Evolutionary conservation across 139 green algal species (phyloP).

Genomic region (Astrephomene gubernaculifera): DNA sequence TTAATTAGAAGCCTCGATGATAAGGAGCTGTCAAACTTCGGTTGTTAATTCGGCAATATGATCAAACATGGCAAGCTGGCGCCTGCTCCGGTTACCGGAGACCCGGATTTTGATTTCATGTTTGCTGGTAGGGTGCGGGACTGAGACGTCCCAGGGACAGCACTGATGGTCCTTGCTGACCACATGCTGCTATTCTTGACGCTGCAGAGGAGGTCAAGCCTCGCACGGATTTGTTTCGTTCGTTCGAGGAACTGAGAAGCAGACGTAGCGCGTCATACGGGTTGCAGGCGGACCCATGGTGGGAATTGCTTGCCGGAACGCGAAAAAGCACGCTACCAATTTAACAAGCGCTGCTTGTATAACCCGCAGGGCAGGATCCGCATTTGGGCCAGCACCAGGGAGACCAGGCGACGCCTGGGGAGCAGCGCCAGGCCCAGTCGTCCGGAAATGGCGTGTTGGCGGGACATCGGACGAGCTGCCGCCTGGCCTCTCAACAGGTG

Average conservation of each 20-base stretch:
- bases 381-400: too few species aligned
- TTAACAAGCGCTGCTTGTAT: too few species aligned
- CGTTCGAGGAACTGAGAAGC: constrained; percentile 8
- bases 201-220: not conserved
- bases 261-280: not conserved
- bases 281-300: not conserved
- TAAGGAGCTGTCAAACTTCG: not conserved
- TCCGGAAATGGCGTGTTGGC: constrained; percentile 18
- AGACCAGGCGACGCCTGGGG: too few species aligned
- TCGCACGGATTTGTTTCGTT: not conserved
- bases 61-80: constrained; percentile 15
- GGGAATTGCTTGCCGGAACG: too few species aligned
- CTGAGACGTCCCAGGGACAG: not conserved
- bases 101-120: constrained; percentile 27
- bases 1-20: too few species aligned
- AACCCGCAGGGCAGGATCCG: too few species aligned
- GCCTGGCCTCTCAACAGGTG: not conserved
- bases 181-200: not conserved
- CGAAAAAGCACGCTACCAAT: too few species aligned
- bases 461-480: not conserved
- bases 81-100: constrained; percentile 8
- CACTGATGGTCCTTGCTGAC: not conserved
- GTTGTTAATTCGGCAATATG: not conserved
- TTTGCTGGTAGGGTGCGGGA: constrained; percentile 6
- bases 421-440: not conserved